Percentiles rank a stretch among this genome's conserved stretches.
Evolutionary conservation across 1,139 yeast species (phyloP).

Genomic region (Lodderomyces elongisporus): DNA sequence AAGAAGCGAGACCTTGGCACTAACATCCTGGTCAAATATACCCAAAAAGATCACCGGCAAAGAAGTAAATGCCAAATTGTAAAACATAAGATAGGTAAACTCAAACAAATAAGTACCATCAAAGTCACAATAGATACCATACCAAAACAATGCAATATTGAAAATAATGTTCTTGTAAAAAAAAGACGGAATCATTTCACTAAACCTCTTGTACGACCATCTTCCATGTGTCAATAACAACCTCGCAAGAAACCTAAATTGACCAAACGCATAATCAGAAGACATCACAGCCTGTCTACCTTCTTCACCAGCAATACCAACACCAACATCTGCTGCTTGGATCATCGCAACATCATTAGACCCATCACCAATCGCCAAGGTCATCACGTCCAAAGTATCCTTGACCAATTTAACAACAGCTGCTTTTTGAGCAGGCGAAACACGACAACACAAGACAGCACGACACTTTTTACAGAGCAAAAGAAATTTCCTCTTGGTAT

Average conservation of each 20-base stretch:
- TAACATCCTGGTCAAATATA: conserved; percentile 88
- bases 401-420: conserved; percentile 89
- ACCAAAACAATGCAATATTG: conserved; percentile 88
- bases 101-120: conserved; percentile 93
- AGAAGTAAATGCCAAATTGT: conserved; percentile 92
- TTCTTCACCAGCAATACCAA: conserved; percentile 98
- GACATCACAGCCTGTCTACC: conserved; percentile 99
- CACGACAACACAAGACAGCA: conserved; percentile 95
- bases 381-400: conserved; percentile 68
- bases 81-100: conserved; percentile 87
- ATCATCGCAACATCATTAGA: conserved; percentile 99
- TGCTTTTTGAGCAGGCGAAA: conserved; percentile 95
- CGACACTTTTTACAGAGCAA: conserved; percentile 88
- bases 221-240: conserved; percentile 88
- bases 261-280: conserved; percentile 94
- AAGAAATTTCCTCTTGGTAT: conserved; percentile 61
- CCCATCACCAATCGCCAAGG: conserved; percentile 96
- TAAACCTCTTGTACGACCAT: conserved; percentile 88
- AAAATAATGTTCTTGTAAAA: conserved; percentile 90
- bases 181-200: conserved; percentile 93
- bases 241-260: conserved; percentile 77
- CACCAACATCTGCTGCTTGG: conserved; percentile 98
- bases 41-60: conserved; percentile 90
- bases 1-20: conserved; percentile 69
- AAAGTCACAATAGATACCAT: conserved; percentile 75